Evolutionary conservation across 495 filamentous ascomycete genomes (phyloP), one percentile per base, ranked within the genome.

Genomic region (Xylaria nigripes): DNA sequence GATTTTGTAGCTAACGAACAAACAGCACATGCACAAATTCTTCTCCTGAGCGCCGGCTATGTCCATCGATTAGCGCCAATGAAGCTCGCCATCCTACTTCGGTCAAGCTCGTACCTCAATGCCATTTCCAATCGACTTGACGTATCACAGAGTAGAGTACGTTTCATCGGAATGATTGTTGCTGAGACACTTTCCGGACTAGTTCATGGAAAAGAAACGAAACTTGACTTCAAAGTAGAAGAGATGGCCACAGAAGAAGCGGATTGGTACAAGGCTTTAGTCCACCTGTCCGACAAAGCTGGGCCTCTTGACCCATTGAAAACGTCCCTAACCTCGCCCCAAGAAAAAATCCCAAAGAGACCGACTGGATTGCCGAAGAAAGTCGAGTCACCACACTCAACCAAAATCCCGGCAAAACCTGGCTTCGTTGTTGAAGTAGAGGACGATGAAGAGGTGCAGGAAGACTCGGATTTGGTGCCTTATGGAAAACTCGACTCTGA

Each of bases 401-500:
- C 47, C 30, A 70, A 64, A 22, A 54, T 47, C 9, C 56, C 54
- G 9, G 12, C 55, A 15, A 66, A 70, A 46, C 65, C 52, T 41
- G 74, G 65, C 45, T 61, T 77, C 70, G 81, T 89, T 23, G 79
- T 89, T 27, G 86, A 90, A 60, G 86, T 90, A 60, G 73, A 93
- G 21, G 68, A 70, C 34, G 76, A 81, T 36, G 79, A 79, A 1
- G 78, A 71, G 0, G 57, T 64, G 3, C 67, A 69, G 4, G 84
- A 89, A 52, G 82, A 89, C 48, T 84, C 89, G 9, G 88, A 88
- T 53, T 71, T 97, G 0, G 74, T 82, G 10, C 84, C 88, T 3
- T 97, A 96, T 64, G 83, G 79, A 25, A 96, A 96, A 63, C 90
- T 91, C 0, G 93, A 95, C 65, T 91, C 87, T n/a, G 94, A 99